Evolutionary conservation across 495 filamentous ascomycete species (phyloP).

Genomic region (Chaetomium tenue): DNA sequence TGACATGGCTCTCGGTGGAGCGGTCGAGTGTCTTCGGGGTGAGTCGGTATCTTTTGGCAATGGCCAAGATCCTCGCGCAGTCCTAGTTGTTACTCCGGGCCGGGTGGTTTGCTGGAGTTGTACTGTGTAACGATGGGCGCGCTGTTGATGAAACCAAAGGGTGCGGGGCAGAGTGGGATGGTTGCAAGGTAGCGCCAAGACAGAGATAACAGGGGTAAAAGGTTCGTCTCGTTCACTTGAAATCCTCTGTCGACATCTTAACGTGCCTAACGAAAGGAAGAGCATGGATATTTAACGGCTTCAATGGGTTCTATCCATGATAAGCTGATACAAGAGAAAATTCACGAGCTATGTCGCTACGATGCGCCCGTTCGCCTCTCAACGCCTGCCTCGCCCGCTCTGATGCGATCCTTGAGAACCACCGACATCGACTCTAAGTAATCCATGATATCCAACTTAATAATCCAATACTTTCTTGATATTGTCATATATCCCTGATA

Average conservation of each 20-base stretch:
- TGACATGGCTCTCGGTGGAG: constrained; percentile 31
- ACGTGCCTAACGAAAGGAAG: background rate
- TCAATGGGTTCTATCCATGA: background rate
- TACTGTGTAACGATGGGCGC: background rate
- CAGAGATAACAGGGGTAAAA: constrained; percentile 3
- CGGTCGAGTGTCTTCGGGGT: background rate
- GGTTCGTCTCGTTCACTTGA: background rate
- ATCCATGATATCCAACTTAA: constrained; percentile 26
- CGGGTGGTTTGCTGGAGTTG: background rate
- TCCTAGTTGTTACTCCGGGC: too few species aligned
- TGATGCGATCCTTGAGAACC: background rate
- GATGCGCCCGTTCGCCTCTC: constrained; percentile 7
- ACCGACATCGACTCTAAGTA: background rate
- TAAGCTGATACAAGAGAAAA: background rate
- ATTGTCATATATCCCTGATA: constrained; percentile 53
- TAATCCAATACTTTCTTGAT: constrained; percentile 51
- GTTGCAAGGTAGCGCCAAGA: constrained; percentile 16
- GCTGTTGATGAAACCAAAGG: constrained; percentile 13
- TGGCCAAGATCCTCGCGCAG: background rate
- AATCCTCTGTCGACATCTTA: background rate
- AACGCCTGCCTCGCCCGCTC: constrained; percentile 24
- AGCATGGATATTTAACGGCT: background rate
- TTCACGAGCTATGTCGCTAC: background rate
- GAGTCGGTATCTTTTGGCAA: background rate
- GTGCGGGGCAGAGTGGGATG: constrained; percentile 20